phyloP scores from a whole-genome alignment of 345 rosid genomes.

The Populus alba region DNA sequence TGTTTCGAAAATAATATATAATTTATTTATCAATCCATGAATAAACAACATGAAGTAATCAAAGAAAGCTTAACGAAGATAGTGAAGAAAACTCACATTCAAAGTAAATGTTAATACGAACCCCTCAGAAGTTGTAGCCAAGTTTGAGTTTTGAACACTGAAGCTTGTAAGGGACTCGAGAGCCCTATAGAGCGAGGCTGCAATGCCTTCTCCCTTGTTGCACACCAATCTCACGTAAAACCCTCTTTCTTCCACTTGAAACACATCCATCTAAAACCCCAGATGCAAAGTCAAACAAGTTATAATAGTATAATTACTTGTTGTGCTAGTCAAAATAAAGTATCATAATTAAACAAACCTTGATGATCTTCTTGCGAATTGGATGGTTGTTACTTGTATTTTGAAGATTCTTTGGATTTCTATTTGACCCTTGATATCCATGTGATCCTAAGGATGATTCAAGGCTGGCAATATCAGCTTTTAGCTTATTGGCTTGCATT shows the following conservation, averaged over 20 bases:
- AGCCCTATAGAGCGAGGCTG: slow-evolving; percentile 62
- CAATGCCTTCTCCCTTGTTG: slow-evolving; percentile 58
- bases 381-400: slow-evolving; percentile 24
- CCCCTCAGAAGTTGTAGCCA: slow-evolving; percentile 49
- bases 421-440: slow-evolving; percentile 22
- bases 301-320: no score
- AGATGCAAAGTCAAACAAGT: no score
- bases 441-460: slow-evolving; percentile 50
- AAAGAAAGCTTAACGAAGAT: not conserved
- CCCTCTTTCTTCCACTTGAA: slow-evolving; percentile 73
- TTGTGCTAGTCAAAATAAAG: not conserved
- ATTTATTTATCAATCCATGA: not conserved
- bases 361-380: slow-evolving; percentile 42
- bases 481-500: slow-evolving; percentile 58
- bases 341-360: slow-evolving; percentile 35
- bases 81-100: slow-evolving; percentile 37
- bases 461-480: slow-evolving; percentile 60
- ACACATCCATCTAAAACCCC: slow-evolving; percentile 51
- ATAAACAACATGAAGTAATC: not conserved
- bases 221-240: slow-evolving; percentile 60
- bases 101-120: slow-evolving; percentile 57
- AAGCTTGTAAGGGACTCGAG: slow-evolving; percentile 69
- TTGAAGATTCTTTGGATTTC: slow-evolving; percentile 23
- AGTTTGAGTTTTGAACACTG: slow-evolving; percentile 62
- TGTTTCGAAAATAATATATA: slow-evolving; percentile 16